Conservation (phyloP, 208 protist genomes). For the Blastocrithidia nonstop region DNA sequence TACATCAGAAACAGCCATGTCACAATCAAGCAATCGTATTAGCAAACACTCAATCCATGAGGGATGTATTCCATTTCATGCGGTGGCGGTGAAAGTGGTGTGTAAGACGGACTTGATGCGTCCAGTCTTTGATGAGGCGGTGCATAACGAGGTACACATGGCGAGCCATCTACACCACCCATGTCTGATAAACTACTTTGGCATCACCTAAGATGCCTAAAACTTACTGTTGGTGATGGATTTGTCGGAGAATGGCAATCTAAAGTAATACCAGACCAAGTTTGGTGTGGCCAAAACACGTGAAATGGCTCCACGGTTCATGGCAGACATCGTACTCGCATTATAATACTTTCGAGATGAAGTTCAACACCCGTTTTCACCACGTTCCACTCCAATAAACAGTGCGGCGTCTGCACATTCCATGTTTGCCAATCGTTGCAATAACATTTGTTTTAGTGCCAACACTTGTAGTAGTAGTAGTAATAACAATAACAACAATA, state of each 20-base stretch:
- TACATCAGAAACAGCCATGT: no score
- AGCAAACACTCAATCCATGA: not conserved
- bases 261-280: slow-evolving; percentile 33
- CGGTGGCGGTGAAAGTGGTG: slow-evolving; percentile 62
- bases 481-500: no score
- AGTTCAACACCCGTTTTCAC: slow-evolving; percentile 61
- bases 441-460: no score
- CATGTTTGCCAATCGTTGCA: no score
- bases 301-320: slow-evolving; percentile 47
- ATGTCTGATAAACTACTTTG: slow-evolving; percentile 48
- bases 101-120: slow-evolving; percentile 34
- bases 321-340: slow-evolving; percentile 63
- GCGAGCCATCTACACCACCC: slow-evolving; percentile 40
- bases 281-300: slow-evolving; percentile 31
- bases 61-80: slow-evolving; percentile 13
- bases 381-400: no score
- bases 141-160: slow-evolving; percentile 55
- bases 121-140: slow-evolving; percentile 18
- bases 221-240: slow-evolving; percentile 70
- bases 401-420: no score
- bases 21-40: no score
- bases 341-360: slow-evolving; percentile 54
- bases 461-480: no score
- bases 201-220: slow-evolving; percentile 31
- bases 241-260: slow-evolving; percentile 46